Conservation (phyloP, 2,329 filamentous ascomycete genomes). For the Neopestalotiopsis sp. region DNA sequence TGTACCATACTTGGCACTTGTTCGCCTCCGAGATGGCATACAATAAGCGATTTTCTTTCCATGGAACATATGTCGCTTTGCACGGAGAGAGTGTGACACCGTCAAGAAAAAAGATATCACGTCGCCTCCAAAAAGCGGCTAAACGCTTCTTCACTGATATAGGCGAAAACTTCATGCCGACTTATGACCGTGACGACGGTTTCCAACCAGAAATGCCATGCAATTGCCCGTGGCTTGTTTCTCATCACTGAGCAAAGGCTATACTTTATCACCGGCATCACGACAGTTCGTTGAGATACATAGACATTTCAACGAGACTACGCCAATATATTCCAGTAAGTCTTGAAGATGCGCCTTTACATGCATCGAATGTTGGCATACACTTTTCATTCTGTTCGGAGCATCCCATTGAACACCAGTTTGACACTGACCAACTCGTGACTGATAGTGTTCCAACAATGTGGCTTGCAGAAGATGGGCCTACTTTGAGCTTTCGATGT, state of each 20-base stretch:
- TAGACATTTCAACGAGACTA: no score
- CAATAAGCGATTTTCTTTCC: neutral
- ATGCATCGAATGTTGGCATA: no score
- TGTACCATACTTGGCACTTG: neutral
- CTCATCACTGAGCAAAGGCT: neutral
- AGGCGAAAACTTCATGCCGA: neutral
- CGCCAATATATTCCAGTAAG: no score
- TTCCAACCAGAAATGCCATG: neutral
- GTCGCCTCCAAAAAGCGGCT: neutral
- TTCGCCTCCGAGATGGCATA: neutral
- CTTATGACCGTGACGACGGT: neutral
- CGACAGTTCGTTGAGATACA: no score
- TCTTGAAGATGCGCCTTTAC: no score
- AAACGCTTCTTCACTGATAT: neutral
- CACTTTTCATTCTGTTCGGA: no score
- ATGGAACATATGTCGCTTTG: neutral
- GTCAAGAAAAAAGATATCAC: neutral
- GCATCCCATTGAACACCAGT: no score
- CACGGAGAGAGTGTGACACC: neutral
- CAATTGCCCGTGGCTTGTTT: neutral
- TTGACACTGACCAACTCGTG: no score
- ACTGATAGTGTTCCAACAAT: no score
- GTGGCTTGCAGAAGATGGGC: no score
- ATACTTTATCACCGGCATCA: neutral
- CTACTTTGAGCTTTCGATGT: no score